Evolutionary conservation across 768 basidiomycete species (phyloP).

Genomic region (Calocybe cyanea): DNA sequence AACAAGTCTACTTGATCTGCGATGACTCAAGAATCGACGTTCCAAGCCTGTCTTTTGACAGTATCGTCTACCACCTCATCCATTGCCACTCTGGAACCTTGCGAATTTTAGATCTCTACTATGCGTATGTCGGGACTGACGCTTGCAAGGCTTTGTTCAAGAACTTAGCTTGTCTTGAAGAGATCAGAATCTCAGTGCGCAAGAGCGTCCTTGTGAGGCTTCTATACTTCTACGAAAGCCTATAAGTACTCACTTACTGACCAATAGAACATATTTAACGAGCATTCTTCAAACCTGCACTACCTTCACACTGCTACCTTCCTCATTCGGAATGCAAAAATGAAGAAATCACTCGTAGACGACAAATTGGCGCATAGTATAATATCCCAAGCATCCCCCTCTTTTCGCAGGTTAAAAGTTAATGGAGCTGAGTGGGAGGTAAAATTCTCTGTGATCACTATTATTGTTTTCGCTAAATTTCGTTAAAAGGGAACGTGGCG

Average conservation of each 20-base stretch:
- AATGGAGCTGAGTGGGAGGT: slow-evolving; percentile 34
- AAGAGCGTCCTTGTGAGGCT: slow-evolving; percentile 28
- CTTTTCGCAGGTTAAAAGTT: slow-evolving; percentile 27
- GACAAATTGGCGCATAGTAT: slow-evolving; percentile 21
- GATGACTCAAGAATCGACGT: slow-evolving; percentile 16
- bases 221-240: neutral
- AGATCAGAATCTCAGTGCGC: slow-evolving; percentile 28
- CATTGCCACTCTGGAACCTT: slow-evolving; percentile 25
- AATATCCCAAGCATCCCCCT: slow-evolving; percentile 20
- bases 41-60: slow-evolving; percentile 25
- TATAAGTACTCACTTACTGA: neutral
- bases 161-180: slow-evolving; percentile 32
- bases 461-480: neutral
- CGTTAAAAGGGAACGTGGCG: slow-evolving; percentile 13
- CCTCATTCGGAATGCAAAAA: slow-evolving; percentile 28
- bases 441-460: neutral
- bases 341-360: slow-evolving; percentile 16
- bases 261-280: slow-evolving; percentile 23
- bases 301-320: slow-evolving; percentile 30
- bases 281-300: slow-evolving; percentile 16
- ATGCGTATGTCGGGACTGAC: slow-evolving; percentile 14
- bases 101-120: slow-evolving; percentile 20
- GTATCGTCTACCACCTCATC: slow-evolving; percentile 30
- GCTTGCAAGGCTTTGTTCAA: slow-evolving; percentile 25
- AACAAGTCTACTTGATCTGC: slow-evolving; percentile 23